phyloP scores from a whole-genome alignment of 805 yeast genomes.

The Ogataea nakhonphanomensis region DNA sequence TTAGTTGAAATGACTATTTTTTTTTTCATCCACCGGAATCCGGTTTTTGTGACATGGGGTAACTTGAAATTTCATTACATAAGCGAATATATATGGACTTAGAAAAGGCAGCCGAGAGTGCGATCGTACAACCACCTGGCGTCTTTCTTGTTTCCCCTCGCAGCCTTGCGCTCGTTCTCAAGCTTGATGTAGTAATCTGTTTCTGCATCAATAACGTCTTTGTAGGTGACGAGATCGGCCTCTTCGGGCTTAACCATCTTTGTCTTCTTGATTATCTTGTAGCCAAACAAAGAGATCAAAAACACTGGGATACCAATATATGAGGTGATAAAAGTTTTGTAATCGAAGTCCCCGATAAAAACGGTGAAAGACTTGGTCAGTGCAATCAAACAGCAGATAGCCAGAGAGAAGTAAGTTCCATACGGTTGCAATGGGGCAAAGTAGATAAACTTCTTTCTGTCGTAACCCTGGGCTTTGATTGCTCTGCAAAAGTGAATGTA shows the following conservation, averaged over 20 bases:
- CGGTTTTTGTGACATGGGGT: slow-evolving; percentile 1
- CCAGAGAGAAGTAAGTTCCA: slow-evolving; percentile 58
- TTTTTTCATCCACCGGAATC: slow-evolving; percentile 8
- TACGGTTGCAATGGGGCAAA: slow-evolving; percentile 68
- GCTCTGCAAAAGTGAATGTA: slow-evolving; percentile 67
- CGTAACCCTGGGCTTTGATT: slow-evolving; percentile 62
- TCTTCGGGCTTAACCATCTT: slow-evolving; percentile 48
- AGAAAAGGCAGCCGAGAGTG: slow-evolving; percentile 29
- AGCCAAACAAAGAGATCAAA: slow-evolving; percentile 51
- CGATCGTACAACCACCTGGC: slow-evolving; percentile 31
- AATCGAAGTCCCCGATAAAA: slow-evolving; percentile 55
- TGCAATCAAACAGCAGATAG: slow-evolving; percentile 50
- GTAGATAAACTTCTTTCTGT: slow-evolving; percentile 53
- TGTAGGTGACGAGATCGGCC: slow-evolving; percentile 58
- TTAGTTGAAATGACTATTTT: not conserved
- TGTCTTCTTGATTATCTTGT: slow-evolving; percentile 54
- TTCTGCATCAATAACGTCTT: slow-evolving; percentile 53
- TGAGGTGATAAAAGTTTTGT: slow-evolving; percentile 70
- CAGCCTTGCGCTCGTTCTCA: slow-evolving; percentile 15
- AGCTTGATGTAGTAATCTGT: slow-evolving; percentile 36
- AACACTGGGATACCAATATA: slow-evolving; percentile 73
- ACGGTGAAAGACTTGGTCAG: slow-evolving; percentile 71
- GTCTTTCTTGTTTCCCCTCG: slow-evolving; percentile 18
- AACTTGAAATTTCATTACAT: slow-evolving; percentile 1
- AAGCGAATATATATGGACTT: slow-evolving; percentile 2